phyloP scores from a whole-genome alignment of 2,329 filamentous ascomycete genomes.

The Penicillium sp. region DNA sequence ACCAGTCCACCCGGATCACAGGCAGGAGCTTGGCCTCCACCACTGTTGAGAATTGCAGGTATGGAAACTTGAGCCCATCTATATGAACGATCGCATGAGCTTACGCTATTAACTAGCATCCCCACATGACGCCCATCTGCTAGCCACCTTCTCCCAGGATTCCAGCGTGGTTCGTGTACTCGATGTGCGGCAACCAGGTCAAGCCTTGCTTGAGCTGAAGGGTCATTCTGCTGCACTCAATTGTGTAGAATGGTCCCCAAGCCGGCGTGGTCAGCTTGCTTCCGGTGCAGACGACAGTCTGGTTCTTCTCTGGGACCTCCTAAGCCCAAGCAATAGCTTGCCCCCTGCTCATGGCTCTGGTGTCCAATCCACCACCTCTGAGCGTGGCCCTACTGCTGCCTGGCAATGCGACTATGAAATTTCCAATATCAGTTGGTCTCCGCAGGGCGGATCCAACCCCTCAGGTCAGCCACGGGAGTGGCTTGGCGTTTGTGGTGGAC shows the following conservation, averaged over 20 bases:
- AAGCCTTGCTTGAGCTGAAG: slow-evolving; percentile 88
- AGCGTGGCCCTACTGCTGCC: slow-evolving; percentile 46
- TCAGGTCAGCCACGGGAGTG: slow-evolving; percentile 38
- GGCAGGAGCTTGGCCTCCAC: slow-evolving; percentile 58
- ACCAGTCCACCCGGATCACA: slow-evolving; percentile 71
- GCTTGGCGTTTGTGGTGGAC: slow-evolving; percentile 48
- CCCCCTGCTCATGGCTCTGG: slow-evolving; percentile 31
- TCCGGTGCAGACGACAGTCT: slow-evolving; percentile 90
- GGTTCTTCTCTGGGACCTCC: slow-evolving; percentile 90
- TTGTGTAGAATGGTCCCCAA: slow-evolving; percentile 93
- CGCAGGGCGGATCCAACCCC: slow-evolving; percentile 37
- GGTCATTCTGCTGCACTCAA: slow-evolving; percentile 85
- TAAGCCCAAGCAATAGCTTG: slow-evolving; percentile 63
- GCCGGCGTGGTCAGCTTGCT: slow-evolving; percentile 80
- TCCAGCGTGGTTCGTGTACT: slow-evolving; percentile 90
- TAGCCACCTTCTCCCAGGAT: slow-evolving; percentile 96
- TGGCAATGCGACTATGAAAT: slow-evolving; percentile 51
- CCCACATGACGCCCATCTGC: slow-evolving; percentile 89
- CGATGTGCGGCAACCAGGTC: slow-evolving; percentile 92
- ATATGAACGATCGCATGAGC: not conserved
- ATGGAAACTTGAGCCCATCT: slow-evolving; percentile 12
- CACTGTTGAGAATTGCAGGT: slow-evolving; percentile 46
- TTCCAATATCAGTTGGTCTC: slow-evolving; percentile 50
- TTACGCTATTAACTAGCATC: slow-evolving; percentile 59
- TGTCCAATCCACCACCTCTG: slow-evolving; percentile 33